phyloP scores from a whole-genome alignment of 257 asterid species.

The Ballota nigra region DNA sequence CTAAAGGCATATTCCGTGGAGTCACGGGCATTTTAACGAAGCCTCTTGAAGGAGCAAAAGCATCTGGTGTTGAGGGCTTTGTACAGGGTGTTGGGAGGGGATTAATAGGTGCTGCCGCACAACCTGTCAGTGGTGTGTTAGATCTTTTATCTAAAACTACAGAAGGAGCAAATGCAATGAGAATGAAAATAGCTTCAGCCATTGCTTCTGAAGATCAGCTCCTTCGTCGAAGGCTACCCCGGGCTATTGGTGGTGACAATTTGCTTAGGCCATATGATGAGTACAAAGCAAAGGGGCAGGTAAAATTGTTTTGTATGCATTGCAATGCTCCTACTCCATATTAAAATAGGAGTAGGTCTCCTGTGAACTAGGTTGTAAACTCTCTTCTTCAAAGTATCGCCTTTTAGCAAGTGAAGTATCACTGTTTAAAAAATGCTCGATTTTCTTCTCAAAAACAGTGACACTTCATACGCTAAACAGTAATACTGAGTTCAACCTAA shows the following conservation, averaged over 20 bases:
- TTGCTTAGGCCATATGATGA: conserved; percentile 91
- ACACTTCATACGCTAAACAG: not conserved
- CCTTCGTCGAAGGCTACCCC: conserved; percentile 87
- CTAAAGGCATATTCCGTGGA: conserved; percentile 96
- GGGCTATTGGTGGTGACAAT: conserved; percentile 92
- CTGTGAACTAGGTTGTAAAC: too few relatives aligned
- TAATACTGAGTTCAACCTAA: not conserved
- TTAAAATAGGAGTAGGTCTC: too few relatives aligned
- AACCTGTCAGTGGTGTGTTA: conserved; percentile 96
- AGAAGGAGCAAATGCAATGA: conserved; percentile 99
- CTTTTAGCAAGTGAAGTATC: not conserved
- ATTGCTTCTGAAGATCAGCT: conserved; percentile 98
- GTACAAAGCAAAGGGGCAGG: conserved; percentile 95
- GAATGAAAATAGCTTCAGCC: conserved; percentile 95
- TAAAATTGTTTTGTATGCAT: conserved; percentile 29
- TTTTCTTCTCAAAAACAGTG: not conserved
- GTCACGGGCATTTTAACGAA: conserved; percentile 95
- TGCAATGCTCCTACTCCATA: too few relatives aligned
- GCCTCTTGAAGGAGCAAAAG: conserved; percentile 99
- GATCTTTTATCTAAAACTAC: conserved; percentile 97
- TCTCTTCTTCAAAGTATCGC: not conserved
- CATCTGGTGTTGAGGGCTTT: conserved; percentile 98
- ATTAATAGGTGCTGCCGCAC: conserved; percentile 96
- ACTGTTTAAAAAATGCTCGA: too few relatives aligned
- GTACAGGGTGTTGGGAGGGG: conserved; percentile 99